Evolutionary conservation across 805 yeast genomes (phyloP), one percentile per base, ranked within the genome.

Genomic region (Ogataea nitratoaversa): DNA sequence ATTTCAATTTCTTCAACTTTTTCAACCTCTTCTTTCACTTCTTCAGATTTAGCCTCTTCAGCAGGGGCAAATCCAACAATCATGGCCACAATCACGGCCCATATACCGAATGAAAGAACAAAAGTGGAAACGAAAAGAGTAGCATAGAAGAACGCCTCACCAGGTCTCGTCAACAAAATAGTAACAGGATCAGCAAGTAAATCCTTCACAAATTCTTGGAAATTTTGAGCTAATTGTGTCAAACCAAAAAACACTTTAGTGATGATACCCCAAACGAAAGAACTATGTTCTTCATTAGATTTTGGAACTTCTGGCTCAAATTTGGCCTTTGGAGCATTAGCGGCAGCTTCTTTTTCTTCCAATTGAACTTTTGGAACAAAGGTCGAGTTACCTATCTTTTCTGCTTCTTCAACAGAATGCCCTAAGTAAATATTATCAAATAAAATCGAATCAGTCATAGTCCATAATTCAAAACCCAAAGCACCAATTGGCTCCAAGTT

Each of bases 361-460:
- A 78, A 48, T 13, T 65, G 67, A 18, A 63, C 60, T 59, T 83
- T 83, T 19, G 76, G 71, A 25, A 62, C 50, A 60, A 76, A 89
- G 0, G 96, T 88, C 8, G 65, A 61, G 57, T 90, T 89, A 24
- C 96, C 97, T 48, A 89, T 69, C 8, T 56, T 41, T 66, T 90
- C 96, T 11, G 96, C 96, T 56, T 89, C 96, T 29, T 66, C 68
- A n/a, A 89, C 67, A 2, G 85, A 78, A 57, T 86, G 90, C 23
- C 96, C 96, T 45, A 89, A 60, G 59, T 89, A 90, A 45, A 89
- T 77, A 65, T 89, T 86, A 60, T 87, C 87, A 58, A 89, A 86
- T 59, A 85, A 51, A 37, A 88, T 76, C 36, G 84, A 76, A 32
- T 71, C 70, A 48, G 85, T 82, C 81, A 89, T 83, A 34, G 91